Evolutionary conservation across 345 rosid species (phyloP), one percentile per base, ranked within the genome.

Genomic region (Streptanthus diversifolius): DNA sequence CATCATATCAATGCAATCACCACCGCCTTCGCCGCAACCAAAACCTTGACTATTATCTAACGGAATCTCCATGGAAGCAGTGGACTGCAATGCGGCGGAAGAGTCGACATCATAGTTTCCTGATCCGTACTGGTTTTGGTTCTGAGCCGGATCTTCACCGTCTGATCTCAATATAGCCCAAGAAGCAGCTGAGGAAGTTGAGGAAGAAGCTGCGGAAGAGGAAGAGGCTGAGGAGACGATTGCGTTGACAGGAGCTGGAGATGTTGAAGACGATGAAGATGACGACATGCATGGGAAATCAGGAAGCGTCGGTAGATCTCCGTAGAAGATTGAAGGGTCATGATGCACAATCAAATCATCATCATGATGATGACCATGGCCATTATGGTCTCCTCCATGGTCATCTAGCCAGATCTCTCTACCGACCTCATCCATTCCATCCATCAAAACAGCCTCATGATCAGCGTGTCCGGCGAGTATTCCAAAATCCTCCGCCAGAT

Each of bases 201-300:
- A 83, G 8, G 97, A 88, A 21, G 90, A 82, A 7, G 93, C 81
- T 0, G 86, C 80, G 0, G 90, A 83, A 3, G 90, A 84, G 0
- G 93, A 83, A 1, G 91, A 85, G 0, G 92, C 83, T 0, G 87
- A 79, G 13, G 81, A 66, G 17, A 83, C 70, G 3, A 81, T 64
- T 10, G 89, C 79, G 80, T 88, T 90, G 49, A 79, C 81, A 5
- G 93, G 90, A 5, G 87, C 90, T 25, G 84, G 90, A 78, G 92
- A 85, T 6, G 97, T 87, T 21, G 99, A 91, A 51, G 97, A 87
- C 0, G 98, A 95, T 7, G 97, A 91, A n/a, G 99, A 83, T 1
- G 96, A 88, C 0, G 99, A 95, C 97, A 95, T 95, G 99, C 96
- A 90, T 57, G 96, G 90, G 60, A 95, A 88, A 61, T 88, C 97